Evolutionary conservation across 306 rosid species (phyloP).

Genomic region (Clitoria ternatea): DNA sequence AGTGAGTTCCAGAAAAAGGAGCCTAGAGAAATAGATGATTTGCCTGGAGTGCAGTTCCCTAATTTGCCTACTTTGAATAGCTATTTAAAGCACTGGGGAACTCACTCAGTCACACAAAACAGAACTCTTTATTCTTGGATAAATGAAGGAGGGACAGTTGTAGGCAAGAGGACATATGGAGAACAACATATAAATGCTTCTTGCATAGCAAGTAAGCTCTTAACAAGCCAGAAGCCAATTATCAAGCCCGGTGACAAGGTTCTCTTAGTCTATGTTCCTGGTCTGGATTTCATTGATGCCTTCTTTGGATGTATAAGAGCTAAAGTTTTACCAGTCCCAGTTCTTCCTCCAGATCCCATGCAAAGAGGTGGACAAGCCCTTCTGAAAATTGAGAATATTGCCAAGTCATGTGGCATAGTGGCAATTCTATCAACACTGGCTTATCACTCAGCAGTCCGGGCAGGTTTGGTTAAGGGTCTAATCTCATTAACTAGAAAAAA

Average conservation of each 20-base stretch:
- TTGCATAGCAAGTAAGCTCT: constrained; percentile 70
- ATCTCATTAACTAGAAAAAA: constrained; percentile 48
- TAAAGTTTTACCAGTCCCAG: constrained; percentile 78
- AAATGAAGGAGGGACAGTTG: constrained; percentile 64
- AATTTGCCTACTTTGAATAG: constrained; percentile 59
- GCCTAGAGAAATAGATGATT: constrained; percentile 46
- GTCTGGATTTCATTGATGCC: constrained; percentile 82
- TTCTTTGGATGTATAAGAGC: constrained; percentile 90
- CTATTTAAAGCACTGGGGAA: constrained; percentile 81
- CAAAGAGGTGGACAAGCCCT: constrained; percentile 94
- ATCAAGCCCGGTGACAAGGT: constrained; percentile 83
- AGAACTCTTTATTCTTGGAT: constrained; percentile 78
- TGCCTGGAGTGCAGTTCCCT: constrained; percentile 64
- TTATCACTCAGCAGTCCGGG: constrained; percentile 87
- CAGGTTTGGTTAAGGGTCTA: constrained; percentile 57
- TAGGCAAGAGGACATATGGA: constrained; percentile 56
- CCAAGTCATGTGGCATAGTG: constrained; percentile 72
- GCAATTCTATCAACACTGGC: constrained; percentile 69
- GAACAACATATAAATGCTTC: constrained; percentile 78
- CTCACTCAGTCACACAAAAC: constrained; percentile 51
- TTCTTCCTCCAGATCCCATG: constrained; percentile 93
- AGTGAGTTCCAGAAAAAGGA: constrained; percentile 34
- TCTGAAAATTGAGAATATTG: constrained; percentile 69
- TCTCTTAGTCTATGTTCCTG: constrained; percentile 78
- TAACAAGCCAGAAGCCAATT: constrained; percentile 60